Evolutionary conservation across 495 filamentous ascomycete species (phyloP).

Genomic region (Talaromyces nanjingensis): DNA sequence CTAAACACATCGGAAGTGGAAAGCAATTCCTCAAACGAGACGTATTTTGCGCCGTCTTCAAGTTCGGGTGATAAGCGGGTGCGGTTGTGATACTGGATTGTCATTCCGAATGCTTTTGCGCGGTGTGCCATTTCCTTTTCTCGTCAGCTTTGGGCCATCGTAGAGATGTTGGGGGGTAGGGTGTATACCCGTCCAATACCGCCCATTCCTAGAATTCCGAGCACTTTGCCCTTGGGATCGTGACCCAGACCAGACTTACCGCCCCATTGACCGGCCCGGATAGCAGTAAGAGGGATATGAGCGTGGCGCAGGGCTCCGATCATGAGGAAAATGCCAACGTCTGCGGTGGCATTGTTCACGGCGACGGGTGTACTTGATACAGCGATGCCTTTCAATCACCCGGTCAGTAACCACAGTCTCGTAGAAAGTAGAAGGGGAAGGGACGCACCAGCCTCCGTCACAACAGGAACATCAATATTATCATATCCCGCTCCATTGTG

Average conservation of each 20-base stretch:
- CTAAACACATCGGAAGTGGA: conserved; percentile 65
- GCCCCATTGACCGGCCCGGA: conserved; percentile 54
- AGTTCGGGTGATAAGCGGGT: conserved; percentile 43
- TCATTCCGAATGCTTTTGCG: conserved; percentile 63
- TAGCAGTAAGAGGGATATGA: conserved; percentile 53
- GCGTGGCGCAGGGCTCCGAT: conserved; percentile 62
- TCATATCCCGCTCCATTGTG: conserved; percentile 88
- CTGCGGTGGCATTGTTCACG: conserved; percentile 65
- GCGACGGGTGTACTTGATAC: conserved; percentile 63
- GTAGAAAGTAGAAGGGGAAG: background rate
- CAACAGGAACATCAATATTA: conserved; percentile 67
- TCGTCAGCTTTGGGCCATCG: background rate
- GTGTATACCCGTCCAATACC: conserved; percentile 58
- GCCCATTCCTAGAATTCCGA: conserved; percentile 82
- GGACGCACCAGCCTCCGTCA: conserved; percentile 44
- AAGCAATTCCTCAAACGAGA: conserved; percentile 63
- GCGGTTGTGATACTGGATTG: conserved; percentile 67
- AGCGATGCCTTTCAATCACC: conserved; percentile 39
- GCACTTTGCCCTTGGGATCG: conserved; percentile 63
- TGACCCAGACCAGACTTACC: conserved; percentile 48
- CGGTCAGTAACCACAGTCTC: background rate
- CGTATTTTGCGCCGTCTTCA: conserved; percentile 55
- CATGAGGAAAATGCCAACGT: conserved; percentile 64
- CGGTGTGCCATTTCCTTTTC: conserved; percentile 59
- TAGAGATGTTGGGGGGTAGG: background rate